Conservation (phyloP, 345 rosid genomes). For the Psidium friedrichsthalianum region DNA sequence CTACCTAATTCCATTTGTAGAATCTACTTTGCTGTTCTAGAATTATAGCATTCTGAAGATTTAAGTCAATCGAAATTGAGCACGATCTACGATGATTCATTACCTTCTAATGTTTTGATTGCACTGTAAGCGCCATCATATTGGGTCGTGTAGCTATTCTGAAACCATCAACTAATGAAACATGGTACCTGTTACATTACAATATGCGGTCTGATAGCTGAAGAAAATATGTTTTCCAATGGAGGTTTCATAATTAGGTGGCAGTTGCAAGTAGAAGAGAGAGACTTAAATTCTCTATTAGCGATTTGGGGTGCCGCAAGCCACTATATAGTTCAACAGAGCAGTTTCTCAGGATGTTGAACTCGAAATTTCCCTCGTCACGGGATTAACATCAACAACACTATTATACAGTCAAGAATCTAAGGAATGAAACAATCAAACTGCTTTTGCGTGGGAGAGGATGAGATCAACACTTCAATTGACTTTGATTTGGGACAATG, state of each 20-base stretch:
- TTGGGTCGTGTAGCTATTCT: neutral
- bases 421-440: constrained; percentile 18
- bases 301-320: neutral
- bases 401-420: constrained; percentile 4
- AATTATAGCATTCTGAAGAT: neutral
- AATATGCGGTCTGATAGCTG: neutral
- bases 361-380: neutral
- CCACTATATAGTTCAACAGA: constrained; percentile 44
- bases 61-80: neutral
- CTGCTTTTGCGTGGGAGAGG: neutral
- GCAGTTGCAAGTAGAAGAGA: neutral
- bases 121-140: neutral
- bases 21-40: neutral
- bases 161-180: neutral
- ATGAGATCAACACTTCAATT: neutral
- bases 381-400: constrained; percentile 2
- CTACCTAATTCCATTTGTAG: neutral
- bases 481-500: neutral
- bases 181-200: neutral
- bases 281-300: neutral
- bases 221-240: neutral
- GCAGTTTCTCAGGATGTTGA: constrained; percentile 33
- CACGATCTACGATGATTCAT: neutral
- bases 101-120: neutral
- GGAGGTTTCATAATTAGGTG: neutral